These are phyloP conservation scores for Metschnikowia santaceciliae DNA, from an alignment of 805 yeast genomes.

Conservation along the genomic window DNA sequence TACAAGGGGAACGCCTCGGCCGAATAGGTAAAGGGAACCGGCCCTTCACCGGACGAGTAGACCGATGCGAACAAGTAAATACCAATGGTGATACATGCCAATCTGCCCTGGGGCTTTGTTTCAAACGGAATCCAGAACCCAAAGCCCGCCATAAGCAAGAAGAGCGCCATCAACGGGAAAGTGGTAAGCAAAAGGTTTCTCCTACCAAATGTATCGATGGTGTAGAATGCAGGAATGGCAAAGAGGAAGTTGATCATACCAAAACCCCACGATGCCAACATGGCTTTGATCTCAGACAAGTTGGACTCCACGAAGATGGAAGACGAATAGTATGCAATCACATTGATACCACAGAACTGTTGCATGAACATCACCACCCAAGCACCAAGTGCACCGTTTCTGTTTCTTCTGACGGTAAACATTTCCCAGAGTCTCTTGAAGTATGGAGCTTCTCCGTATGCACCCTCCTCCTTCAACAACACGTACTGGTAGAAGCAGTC, in stretches of 20 bases:
- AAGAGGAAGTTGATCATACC: conserved; percentile 77
- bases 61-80: conserved; percentile 69
- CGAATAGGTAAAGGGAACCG: conserved; percentile 84
- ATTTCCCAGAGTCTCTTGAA: conserved; percentile 49
- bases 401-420: conserved; percentile 70
- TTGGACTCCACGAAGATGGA: conserved; percentile 69
- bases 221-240: conserved; percentile 77
- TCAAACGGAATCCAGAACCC: conserved; percentile 64
- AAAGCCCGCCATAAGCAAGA: conserved; percentile 60
- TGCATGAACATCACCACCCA: conserved; percentile 86
- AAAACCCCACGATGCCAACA: conserved; percentile 82
- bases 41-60: conserved; percentile 84
- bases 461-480: conserved; percentile 57
- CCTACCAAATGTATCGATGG: conserved; percentile 77
- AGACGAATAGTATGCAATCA: conserved; percentile 81
- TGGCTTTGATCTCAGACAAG: conserved; percentile 55
- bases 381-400: conserved; percentile 78
- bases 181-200: conserved; percentile 54
- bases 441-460: conserved; percentile 44
- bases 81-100: conserved; percentile 68
- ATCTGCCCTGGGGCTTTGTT: conserved; percentile 43
- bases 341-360: conserved; percentile 88
- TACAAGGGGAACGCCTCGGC: conserved; percentile 82
- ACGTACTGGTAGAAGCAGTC: conserved; percentile 59
- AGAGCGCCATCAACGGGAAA: conserved; percentile 62